Percentiles rank a stretch among this genome's conserved stretches.
These are phyloP conservation scores for Strigomonas galati DNA, from an alignment of 208 protist species.

Conservation along the genomic window DNA sequence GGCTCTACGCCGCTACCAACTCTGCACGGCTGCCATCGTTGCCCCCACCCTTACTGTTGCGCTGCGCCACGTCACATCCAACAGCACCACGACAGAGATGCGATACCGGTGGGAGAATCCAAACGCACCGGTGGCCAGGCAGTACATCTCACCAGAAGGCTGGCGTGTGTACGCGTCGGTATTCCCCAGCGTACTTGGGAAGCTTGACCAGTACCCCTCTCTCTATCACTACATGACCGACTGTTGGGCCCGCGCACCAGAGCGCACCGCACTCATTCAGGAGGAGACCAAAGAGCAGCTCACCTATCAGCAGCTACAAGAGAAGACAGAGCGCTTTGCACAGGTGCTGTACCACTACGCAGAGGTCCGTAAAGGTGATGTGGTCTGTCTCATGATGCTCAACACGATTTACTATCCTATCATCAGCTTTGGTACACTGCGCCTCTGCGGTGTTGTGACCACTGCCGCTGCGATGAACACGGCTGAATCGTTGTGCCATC, in stretches of 20 bases:
- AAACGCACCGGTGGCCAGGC: too few relatives aligned
- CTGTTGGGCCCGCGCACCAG: neutral
- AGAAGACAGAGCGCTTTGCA: conserved; percentile 23
- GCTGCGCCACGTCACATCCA: too few relatives aligned
- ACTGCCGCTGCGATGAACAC: conserved; percentile 22
- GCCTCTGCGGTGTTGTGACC: conserved; percentile 26
- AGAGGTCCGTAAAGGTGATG: conserved; percentile 11
- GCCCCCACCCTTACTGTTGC: too few relatives aligned
- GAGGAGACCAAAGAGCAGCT: conserved; percentile 27
- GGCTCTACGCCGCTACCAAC: neutral
- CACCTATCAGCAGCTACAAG: conserved; percentile 27
- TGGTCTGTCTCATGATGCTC: neutral
- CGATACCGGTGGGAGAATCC: too few relatives aligned
- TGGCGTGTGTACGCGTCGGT: too few relatives aligned
- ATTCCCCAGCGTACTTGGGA: too few relatives aligned
- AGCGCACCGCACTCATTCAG: conserved; percentile 22
- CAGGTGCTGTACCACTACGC: conserved; percentile 30
- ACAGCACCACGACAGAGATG: too few relatives aligned
- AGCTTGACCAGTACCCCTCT: too few relatives aligned
- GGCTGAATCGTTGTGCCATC: conserved; percentile 18
- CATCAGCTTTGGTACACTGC: conserved; percentile 25
- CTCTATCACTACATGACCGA: too few relatives aligned
- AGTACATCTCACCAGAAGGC: too few relatives aligned
- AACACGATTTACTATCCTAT: conserved; percentile 18
- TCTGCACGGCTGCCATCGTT: too few relatives aligned